Evolutionary conservation across 495 filamentous ascomycete genomes (phyloP), one percentile per base, ranked within the genome.

Genomic region (Diplogelasinospora grovesii): DNA sequence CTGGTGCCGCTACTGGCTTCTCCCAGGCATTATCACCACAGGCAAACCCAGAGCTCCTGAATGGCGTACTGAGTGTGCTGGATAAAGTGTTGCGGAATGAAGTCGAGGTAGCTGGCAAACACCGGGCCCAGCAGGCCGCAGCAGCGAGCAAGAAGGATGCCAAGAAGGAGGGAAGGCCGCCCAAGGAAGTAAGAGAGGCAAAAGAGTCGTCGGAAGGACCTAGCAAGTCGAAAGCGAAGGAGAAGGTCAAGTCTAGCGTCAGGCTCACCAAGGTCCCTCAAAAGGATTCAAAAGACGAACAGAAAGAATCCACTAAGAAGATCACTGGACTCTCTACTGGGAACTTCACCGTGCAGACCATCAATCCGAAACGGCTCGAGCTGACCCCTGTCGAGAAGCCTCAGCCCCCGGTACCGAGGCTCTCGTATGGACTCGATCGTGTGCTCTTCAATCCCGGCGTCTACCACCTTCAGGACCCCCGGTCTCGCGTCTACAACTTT

Each of bases 391-490:
- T 92, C 29, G 59, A 76, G 19, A 57, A 73, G 22, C 51, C 66
- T 8, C 74, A 72, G 22, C 63, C 77, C 9, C 68, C 73, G 10
- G 83, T 95, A 8, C 86, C 92, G 3, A 54, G 55, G 3, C 65
- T 97, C 7, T 71, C 81, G 1, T 85, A 93, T 57, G 86, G 81
- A 8, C 72, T 98, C 1, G 87, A 96, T 35, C 75, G 92, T 27
- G 92, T 92, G 24, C 66, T 98, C 4, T 98, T 98, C 71, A 98
- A 96, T 59, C 86, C 89, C 3, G 90, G 92, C 14, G 83, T 95
- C 21, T 95, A 95, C 56, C 79, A 85, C 22, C 77, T 99, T 21
- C 88, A 90, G 53, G 93, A 97, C 54, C 83, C 85, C 16, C 74
- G 86, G 36, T 89, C 93, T 24, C 74, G 79, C 8, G 86, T 95